Evolutionary conservation across 2,329 filamentous ascomycete genomes (phyloP), one percentile per base, ranked within the genome.

Genomic region (Apiospora phragmitis): DNA sequence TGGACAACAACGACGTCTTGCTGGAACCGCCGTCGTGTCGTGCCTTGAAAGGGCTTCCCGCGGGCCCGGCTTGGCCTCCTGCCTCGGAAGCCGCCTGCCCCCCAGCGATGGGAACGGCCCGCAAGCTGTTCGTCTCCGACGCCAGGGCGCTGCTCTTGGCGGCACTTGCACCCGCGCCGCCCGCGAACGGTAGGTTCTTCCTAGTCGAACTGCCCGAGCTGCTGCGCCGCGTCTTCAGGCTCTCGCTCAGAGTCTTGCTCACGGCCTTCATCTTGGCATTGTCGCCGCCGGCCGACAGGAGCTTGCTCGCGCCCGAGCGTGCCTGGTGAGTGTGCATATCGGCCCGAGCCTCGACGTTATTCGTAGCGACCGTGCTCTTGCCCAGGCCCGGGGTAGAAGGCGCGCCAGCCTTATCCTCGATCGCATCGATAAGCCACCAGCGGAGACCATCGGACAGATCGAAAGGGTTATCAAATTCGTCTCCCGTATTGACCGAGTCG

Each of bases 391-490:
- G 95, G 0, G 95, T 98, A n/a, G 93, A 92, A 0, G 96, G 96
- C 2, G 94, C 95, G 1, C 93, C 93, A 0, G 94, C 90, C 78
- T 97, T 98, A 81, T 99, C 96, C 81, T 99, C 96, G 1, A 90
- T 88, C 0, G 96, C 96, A 79, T 99, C 95, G 45, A 99, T 91
- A 7, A 99, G 88, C 81, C 98, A 98, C 96, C 96, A 99, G 43
- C 95, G 91, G 66, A 99, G 84, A 3, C 96, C 96, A 77, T 99
- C 96, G 0, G 94, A 97, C 16, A 99, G 87, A 76, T 98, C 95
- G 80, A 99, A 99, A 0, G 96, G 96, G 77, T 99, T 99, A 74
- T 98, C 96, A 73, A 97, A 94, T 74, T 97, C 94, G 51, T 91
- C 90, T 16, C 89, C 87, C 9, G 82, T 80, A 67, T 85, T 86